Evolutionary conservation across 352 stramenopile species (phyloP).

Genomic region (Aphanomyces euteiches): DNA sequence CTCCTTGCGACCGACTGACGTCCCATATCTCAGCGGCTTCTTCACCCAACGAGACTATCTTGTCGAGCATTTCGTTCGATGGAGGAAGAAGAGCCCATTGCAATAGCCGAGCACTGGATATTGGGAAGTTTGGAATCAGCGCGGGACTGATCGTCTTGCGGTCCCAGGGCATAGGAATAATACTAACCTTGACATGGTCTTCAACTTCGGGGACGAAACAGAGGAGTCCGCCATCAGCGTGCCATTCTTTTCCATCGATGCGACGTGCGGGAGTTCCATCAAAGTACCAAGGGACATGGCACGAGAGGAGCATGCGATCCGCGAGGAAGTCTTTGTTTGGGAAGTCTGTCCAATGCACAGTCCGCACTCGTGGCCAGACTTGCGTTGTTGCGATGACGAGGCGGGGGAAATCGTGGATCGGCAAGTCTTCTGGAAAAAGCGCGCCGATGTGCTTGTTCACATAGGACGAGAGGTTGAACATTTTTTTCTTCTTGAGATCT

Average conservation of each 20-base stretch:
- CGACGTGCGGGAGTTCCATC: conserved; percentile 25
- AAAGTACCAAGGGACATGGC: conserved; percentile 78
- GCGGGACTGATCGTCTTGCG: conserved; percentile 77
- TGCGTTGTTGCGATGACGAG: conserved; percentile 67
- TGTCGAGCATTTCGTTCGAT: conserved; percentile 49
- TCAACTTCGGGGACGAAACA: conserved; percentile 65
- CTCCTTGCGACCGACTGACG: not conserved
- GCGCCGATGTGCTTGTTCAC: conserved; percentile 44
- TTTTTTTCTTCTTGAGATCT: conserved; percentile 62
- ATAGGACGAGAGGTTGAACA: conserved; percentile 37
- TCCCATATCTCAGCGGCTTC: conserved; percentile 27
- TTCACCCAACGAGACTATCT: conserved; percentile 59
- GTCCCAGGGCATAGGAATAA: conserved; percentile 53
- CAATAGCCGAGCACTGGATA: conserved; percentile 49
- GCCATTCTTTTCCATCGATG: conserved; percentile 34
- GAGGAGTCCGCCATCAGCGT: conserved; percentile 67
- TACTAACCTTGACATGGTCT: conserved; percentile 65
- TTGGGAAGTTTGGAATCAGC: conserved; percentile 56
- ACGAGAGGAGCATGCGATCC: conserved; percentile 66
- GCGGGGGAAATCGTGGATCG: conserved; percentile 43
- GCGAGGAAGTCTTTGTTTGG: conserved; percentile 54
- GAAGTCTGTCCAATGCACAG: conserved; percentile 57
- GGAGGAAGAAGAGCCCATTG: conserved; percentile 61
- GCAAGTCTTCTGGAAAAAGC: conserved; percentile 46
- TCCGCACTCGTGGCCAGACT: conserved; percentile 56